Base-by-base conservation (phyloP, 2,329 filamentous ascomycete species). In the Arthroderma sp. region DNA sequence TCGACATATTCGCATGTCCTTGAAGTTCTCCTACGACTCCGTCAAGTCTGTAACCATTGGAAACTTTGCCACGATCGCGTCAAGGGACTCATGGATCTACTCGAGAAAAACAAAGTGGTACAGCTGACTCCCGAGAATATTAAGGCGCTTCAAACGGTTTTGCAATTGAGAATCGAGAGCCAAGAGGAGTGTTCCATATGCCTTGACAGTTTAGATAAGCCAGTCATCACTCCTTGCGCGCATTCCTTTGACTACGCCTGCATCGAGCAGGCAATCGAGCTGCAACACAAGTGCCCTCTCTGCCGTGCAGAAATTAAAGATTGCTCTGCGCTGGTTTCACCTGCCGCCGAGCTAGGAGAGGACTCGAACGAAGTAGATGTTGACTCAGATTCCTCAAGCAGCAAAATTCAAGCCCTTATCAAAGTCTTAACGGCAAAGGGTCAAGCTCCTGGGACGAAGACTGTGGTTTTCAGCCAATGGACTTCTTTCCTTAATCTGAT, bases 11-110 rank as follows among this genome's bases (percentile, higher is more conserved):
- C 86, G 7, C 81, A 85, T 64, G 78, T 95, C 0, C 78, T 95
- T 9, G 89, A 95, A 70, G 81, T 90, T 15, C 77, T 95, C 3
- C 80, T 95, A 4, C 84, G 91, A 11, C 81, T 95, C 63, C 82
- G 91, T 17, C 90, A 95, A 72, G 81, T 87, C 68, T 95, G 90
- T 71, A 90, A 91, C 62, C 90, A 95, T 68, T 94, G 88, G 88
- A 84, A 85, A 7, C 79, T 96, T 9, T 88, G 87, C 66, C 85
- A 84, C 54, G 78, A 86, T 33, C 83, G 87, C 11, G 78, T 94
- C n/a, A 79, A 81, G 8, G 81, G 83, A n/a, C 77, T 95, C 21
- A 76, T 91, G 66, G 76, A 80, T 19, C 75, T 87, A 1, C 76
- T 94, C 1, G 85, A 88, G 44, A 78, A 81, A 15, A 76, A 86